Evolutionary conservation across 1,139 yeast species (phyloP).

Genomic region (Sugiyamaella xylanicola): DNA sequence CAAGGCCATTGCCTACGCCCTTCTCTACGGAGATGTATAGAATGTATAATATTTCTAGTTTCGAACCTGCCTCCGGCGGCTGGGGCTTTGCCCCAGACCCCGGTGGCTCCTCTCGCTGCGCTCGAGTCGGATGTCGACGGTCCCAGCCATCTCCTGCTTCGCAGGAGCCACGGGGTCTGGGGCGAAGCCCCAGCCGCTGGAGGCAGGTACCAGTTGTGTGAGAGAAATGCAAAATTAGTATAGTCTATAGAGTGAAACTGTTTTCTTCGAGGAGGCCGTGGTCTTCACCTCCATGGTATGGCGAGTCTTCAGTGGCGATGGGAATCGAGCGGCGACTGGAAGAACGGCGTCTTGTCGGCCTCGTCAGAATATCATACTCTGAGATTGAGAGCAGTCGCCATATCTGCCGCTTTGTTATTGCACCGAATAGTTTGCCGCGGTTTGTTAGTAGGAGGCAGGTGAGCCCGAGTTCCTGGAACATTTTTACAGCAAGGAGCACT

Average conservation of each 20-base stretch:
- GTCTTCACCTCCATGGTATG: constrained; percentile 11
- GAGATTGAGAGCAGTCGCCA: constrained; percentile 47
- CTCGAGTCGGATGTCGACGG: too few relatives aligned
- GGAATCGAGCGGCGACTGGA: neutral
- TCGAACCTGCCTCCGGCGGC: neutral
- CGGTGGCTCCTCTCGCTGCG: neutral
- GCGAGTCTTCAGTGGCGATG: constrained; percentile 6
- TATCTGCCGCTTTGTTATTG: constrained; percentile 71
- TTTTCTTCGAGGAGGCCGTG: constrained; percentile 6
- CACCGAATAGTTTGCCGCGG: constrained; percentile 47
- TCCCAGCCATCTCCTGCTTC: too few relatives aligned
- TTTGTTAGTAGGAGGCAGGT: constrained; percentile 57
- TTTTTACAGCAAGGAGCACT: constrained; percentile 51
- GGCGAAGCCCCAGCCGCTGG: neutral
- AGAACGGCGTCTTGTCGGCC: constrained; percentile 11
- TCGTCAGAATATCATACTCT: constrained; percentile 13
- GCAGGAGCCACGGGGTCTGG: neutral
- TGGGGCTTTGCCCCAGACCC: neutral
- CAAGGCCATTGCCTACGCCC: constrained; percentile 60
- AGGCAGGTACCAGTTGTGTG: too few relatives aligned
- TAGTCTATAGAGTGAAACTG: constrained; percentile 5
- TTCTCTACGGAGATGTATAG: constrained; percentile 68
- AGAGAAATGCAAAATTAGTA: constrained; percentile 9
- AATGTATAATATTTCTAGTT: constrained; percentile 10
- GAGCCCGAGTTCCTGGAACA: constrained; percentile 58